Percentiles rank a stretch among this genome's conserved stretches.
phyloP scores from a whole-genome alignment of 1,284 basidiomycete genomes.

The Trametes versicolor region DNA sequence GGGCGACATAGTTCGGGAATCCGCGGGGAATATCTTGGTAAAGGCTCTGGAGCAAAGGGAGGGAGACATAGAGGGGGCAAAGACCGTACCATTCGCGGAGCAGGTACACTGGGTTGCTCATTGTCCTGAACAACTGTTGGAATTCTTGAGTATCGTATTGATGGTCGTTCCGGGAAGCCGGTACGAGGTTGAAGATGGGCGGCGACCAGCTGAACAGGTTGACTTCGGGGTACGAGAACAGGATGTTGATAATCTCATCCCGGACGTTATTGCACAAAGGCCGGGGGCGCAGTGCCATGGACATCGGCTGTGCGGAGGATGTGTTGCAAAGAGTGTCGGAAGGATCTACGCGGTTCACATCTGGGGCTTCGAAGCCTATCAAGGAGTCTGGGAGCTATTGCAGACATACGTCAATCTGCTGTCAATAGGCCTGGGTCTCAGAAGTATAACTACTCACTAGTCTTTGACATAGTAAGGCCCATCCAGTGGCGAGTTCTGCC shows the following conservation, averaged over 20 bases:
- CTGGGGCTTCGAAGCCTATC: constrained; percentile 1
- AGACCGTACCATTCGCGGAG: constrained; percentile 2
- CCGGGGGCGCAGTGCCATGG: background rate
- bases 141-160: constrained; percentile 1
- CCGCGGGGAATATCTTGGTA: background rate
- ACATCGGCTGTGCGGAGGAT: background rate
- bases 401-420: background rate
- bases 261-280: background rate
- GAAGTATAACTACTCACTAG: constrained; percentile 1
- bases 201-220: constrained; percentile 11
- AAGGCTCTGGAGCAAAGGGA: background rate
- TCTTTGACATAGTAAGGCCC: background rate
- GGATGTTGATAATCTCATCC: background rate
- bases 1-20: background rate
- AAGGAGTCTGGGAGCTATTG: constrained; percentile 5
- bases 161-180: background rate
- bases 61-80: background rate
- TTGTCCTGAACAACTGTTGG: background rate
- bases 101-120: no score
- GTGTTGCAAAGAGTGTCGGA: background rate
- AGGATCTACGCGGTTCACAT: background rate
- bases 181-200: constrained; percentile 4
- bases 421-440: background rate
- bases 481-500: background rate
- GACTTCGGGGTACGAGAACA: constrained; percentile 3